These are phyloP conservation scores for Mucor ambiguus DNA, from an alignment of 371 early-diverging fungal genomes.

Conservation along the genomic window DNA sequence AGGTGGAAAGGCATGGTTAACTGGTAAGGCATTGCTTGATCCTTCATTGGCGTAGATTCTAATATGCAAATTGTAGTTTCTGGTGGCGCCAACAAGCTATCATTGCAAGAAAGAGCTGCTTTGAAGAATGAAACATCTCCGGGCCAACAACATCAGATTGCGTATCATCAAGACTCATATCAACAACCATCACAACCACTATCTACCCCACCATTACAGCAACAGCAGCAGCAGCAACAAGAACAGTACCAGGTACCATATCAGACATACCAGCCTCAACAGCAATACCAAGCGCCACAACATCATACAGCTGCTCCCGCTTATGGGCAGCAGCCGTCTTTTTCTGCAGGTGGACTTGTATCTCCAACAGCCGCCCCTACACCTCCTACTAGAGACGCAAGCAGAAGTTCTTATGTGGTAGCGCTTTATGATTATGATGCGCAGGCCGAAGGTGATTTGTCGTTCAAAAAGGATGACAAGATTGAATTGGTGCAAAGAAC, in stretches of 20 bases:
- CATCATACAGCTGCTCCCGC: background rate
- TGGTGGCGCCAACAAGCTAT: constrained; percentile 36
- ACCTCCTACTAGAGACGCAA: constrained; percentile 4
- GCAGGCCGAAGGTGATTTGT: constrained; percentile 70
- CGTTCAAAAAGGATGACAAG: constrained; percentile 65
- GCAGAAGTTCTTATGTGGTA: constrained; percentile 22
- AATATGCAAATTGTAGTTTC: constrained; percentile 22
- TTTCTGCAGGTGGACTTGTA: background rate
- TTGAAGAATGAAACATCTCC: constrained; percentile 22
- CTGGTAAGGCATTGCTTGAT: constrained; percentile 12
- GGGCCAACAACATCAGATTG: constrained; percentile 2
- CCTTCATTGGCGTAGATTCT: too few relatives aligned
- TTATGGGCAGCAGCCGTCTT: background rate
- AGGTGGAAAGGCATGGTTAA: constrained; percentile 50
- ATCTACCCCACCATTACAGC: background rate
- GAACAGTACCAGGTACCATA: background rate
- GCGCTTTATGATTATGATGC: constrained; percentile 79
- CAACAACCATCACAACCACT: background rate
- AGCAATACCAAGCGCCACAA: constrained; percentile 7
- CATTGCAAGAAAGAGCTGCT: constrained; percentile 45
- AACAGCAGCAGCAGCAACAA: constrained; percentile 10
- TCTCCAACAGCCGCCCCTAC: constrained; percentile 7
- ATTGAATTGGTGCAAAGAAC: constrained; percentile 70
- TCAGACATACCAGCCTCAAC: constrained; percentile 1
- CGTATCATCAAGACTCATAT: constrained; percentile 1